Conservation (phyloP, 2,329 filamentous ascomycete genomes). For the Botryotinia narcissicola region DNA sequence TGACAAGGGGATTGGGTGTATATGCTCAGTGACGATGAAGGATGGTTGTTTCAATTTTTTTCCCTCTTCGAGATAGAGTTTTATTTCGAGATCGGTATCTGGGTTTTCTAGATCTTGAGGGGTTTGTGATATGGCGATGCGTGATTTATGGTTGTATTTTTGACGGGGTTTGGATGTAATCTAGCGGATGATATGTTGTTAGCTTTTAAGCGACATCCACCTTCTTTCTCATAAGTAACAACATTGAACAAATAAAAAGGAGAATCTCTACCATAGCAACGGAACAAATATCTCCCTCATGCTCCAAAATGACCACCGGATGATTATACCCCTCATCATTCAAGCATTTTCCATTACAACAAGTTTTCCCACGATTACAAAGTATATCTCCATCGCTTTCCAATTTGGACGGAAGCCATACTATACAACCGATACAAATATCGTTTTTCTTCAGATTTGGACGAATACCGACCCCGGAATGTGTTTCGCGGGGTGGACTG, state of each 20-base stretch:
- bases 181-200: not conserved
- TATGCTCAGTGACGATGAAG: not conserved
- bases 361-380: not conserved
- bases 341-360: not conserved
- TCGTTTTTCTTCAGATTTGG: not conserved
- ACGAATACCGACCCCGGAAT: not conserved
- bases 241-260: not conserved
- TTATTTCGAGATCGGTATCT: not conserved
- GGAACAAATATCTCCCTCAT: not conserved
- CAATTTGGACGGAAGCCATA: constrained; percentile 5
- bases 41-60: not conserved
- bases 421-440: constrained; percentile 2
- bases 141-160: not conserved
- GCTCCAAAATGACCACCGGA: constrained; percentile 1
- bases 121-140: not conserved
- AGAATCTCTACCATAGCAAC: not conserved
- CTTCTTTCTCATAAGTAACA: not conserved
- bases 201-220: not conserved
- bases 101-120: not conserved
- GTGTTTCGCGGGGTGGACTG: not conserved
- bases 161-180: not conserved
- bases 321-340: constrained; percentile 7
- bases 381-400: not conserved
- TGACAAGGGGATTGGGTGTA: not conserved
- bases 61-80: not conserved